A percentile compares a stretch with the other conserved stretches of the same genome.
Conservation (phyloP, 352 stramenopile species). For the Peronospora tabacina region DNA sequence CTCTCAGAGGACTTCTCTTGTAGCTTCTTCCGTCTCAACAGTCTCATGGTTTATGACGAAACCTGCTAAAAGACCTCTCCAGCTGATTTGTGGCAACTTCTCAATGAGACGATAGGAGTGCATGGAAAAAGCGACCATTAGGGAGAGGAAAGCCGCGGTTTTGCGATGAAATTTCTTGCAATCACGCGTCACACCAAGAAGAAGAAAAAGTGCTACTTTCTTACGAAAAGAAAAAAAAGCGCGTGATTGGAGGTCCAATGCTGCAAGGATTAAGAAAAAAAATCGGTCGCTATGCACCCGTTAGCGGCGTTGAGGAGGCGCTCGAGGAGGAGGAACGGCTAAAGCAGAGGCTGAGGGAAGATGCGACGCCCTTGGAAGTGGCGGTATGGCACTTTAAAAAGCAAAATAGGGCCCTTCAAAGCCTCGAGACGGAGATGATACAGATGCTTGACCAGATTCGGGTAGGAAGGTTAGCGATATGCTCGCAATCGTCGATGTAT, state of each 20-base stretch:
- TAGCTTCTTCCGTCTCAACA: slow-evolving; percentile 20
- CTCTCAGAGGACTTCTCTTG: neutral
- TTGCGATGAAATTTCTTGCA: slow-evolving; percentile 5
- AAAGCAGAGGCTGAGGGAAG: slow-evolving; percentile 6
- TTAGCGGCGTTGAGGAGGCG: slow-evolving; percentile 13
- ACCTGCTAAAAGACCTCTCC: slow-evolving; percentile 1
- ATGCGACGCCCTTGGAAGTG: slow-evolving; percentile 25
- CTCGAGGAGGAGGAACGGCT: slow-evolving; percentile 2
- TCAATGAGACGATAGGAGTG: slow-evolving; percentile 17
- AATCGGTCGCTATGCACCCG: slow-evolving; percentile 39
- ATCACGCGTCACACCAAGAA: slow-evolving; percentile 11
- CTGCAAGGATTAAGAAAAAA: slow-evolving; percentile 56
- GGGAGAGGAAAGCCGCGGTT: slow-evolving; percentile 9
- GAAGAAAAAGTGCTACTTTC: slow-evolving; percentile 11
- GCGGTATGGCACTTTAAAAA: slow-evolving; percentile 44
- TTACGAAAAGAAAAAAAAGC: neutral
- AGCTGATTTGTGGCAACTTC: slow-evolving; percentile 17
- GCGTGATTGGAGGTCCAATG: slow-evolving; percentile 18
- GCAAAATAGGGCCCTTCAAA: slow-evolving; percentile 40
- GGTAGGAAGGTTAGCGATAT: slow-evolving; percentile 6
- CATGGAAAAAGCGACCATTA: neutral
- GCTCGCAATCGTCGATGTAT: neutral
- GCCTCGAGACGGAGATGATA: slow-evolving; percentile 38
- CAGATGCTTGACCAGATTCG: slow-evolving; percentile 58
- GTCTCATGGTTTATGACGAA: slow-evolving; percentile 5